A percentile compares a stretch with the other conserved stretches of the same genome.
These are phyloP conservation scores for Barbatosphaeria neglecta DNA, from an alignment of 495 filamentous ascomycete species.

Conservation along the genomic window DNA sequence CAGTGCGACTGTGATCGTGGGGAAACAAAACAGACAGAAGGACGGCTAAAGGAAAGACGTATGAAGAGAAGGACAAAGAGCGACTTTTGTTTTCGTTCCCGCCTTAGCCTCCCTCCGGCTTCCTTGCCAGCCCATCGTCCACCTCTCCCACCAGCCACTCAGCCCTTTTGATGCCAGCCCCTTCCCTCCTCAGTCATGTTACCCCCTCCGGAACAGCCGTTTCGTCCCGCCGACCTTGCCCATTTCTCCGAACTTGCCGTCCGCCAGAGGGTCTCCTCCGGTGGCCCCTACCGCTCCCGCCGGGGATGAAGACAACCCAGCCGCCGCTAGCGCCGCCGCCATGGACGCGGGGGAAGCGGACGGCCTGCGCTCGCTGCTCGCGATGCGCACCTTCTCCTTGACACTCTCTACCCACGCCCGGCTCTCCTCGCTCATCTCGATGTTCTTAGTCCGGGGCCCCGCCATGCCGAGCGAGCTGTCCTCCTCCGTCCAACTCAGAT, in stretches of 20 bases:
- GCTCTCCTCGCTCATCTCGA: slow-evolving; percentile 51
- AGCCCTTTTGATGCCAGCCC: too few relatives aligned
- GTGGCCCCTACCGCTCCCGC: not conserved
- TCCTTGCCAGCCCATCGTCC: too few relatives aligned
- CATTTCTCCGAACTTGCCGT: slow-evolving; percentile 42
- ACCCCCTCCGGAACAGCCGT: slow-evolving; percentile 39
- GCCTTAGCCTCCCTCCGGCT: too few relatives aligned
- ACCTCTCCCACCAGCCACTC: too few relatives aligned
- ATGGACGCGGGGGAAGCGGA: not conserved
- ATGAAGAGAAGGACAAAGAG: too few relatives aligned
- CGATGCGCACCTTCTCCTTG: slow-evolving; percentile 51
- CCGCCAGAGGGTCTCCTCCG: slow-evolving; percentile 1
- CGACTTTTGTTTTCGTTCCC: too few relatives aligned
- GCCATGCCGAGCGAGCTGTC: slow-evolving; percentile 49
- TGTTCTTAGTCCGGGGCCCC: slow-evolving; percentile 46
- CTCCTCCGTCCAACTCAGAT: slow-evolving; percentile 41
- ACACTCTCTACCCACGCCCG: slow-evolving; percentile 63
- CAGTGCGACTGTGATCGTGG: too few relatives aligned
- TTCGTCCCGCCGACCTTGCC: slow-evolving; percentile 43
- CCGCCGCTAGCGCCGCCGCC: not conserved
- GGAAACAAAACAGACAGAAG: too few relatives aligned
- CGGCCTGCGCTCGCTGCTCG: slow-evolving; percentile 31
- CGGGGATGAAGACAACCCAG: too few relatives aligned
- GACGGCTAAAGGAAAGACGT: too few relatives aligned
- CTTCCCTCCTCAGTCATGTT: too few relatives aligned